Base-by-base conservation (phyloP, 2,329 filamentous ascomycete species). In the Emmonsiellopsis sp. region DNA sequence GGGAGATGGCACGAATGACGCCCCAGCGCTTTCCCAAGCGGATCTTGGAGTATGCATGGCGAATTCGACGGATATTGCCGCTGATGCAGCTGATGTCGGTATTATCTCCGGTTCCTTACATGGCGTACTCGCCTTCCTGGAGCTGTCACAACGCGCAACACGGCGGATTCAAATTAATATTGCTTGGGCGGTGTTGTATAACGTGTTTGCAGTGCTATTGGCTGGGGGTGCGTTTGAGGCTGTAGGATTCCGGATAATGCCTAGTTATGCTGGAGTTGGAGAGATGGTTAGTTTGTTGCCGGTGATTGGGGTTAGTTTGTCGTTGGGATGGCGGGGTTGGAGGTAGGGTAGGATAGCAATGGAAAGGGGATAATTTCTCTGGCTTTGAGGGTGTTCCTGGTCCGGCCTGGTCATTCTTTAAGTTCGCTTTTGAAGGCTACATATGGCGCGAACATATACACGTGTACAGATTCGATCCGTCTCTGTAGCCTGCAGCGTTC, bases 1-100 rank as follows among this genome's bases (percentile, higher is more conserved):
- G 49, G 87, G 87, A 36, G 87, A 92, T 60, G 88, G 88, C 1
- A 89, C 85, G 11, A 92, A 92, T 65, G 87, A 92, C 62, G 85
- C 87, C 0, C 75, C 81, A 2, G 87, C 87, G 0, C 75, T 92
- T 2, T 82, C 85, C 0, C 80, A 84, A 62, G 85, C 88, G 1
- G 79, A 78, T 5, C 77, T 92, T 32, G 88, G 88, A 32, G 74
- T 90, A 0, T 84, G 88, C 58, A 80, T 92, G 64, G 79, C 78
- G 55, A 75, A 73, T 53, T 74, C 75, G 4, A 81, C 77, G 1
- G 86, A 89, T 53, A 74, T 90, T 1, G 84, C 87, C 0, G 73
- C 80, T 52, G 76, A 74, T 2, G 84, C 85, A 0, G 84, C 87
- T 0, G 85, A 90, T 59, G 81, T 86, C 0, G 80, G 89, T 0